Percentiles rank a stretch among this genome's conserved stretches.
These are phyloP conservation scores for Candida endomychidarum DNA, from an alignment of 805 yeast genomes.

Conservation along the genomic window DNA sequence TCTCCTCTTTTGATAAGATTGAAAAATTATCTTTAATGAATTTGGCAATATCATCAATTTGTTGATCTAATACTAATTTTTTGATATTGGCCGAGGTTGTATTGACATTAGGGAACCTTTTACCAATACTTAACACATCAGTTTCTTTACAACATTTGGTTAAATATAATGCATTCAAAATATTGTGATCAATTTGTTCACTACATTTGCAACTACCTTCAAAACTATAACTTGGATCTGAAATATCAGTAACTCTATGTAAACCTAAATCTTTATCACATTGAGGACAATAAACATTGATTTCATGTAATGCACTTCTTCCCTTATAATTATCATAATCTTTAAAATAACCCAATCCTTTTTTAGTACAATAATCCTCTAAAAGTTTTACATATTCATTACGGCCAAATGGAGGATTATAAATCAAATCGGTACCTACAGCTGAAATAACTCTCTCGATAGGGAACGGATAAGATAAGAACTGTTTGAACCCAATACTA, in stretches of 20 bases:
- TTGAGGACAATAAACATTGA: constrained; percentile 2
- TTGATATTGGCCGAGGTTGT: background rate
- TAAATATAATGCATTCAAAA: background rate
- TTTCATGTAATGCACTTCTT: background rate
- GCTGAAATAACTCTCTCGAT: background rate
- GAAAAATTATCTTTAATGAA: background rate
- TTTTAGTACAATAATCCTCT: background rate
- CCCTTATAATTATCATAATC: background rate
- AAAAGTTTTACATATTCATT: no score
- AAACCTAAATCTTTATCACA: background rate
- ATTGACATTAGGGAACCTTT: background rate
- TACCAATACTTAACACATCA: background rate
- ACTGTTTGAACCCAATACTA: background rate
- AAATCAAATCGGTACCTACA: background rate
- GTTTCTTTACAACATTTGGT: background rate
- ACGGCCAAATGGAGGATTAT: constrained; percentile 1
- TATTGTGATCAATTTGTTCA: background rate
- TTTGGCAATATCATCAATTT: background rate
- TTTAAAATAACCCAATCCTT: no score
- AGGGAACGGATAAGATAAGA: background rate
- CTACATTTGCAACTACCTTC: constrained; percentile 1
- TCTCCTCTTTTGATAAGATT: background rate
- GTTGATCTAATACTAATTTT: background rate
- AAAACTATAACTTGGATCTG: background rate
- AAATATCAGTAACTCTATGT: background rate